A percentile compares a stretch with the other conserved stretches of the same genome.
These are phyloP conservation scores for Penicillium ucsense DNA, from an alignment of 495 filamentous ascomycete species.

Conservation along the genomic window DNA sequence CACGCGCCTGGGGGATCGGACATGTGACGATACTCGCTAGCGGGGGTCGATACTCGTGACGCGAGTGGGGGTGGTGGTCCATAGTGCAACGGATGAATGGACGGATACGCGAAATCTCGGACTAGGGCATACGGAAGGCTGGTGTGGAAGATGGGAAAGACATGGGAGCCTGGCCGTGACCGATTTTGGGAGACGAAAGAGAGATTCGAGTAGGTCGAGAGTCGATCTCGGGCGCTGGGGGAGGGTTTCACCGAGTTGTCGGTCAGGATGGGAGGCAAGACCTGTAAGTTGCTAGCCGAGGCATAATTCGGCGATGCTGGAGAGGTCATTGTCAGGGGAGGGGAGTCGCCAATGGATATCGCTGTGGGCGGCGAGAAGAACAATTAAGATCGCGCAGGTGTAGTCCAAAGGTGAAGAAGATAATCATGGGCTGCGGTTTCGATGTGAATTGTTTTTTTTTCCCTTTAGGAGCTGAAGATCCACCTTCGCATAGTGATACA, in stretches of 20 bases:
- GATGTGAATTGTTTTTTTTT: too few relatives aligned
- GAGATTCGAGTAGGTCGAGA: constrained; percentile 57
- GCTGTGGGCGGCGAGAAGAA: not conserved
- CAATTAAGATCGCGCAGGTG: constrained; percentile 11
- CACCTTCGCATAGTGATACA: constrained; percentile 36
- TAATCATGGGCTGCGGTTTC: constrained; percentile 21
- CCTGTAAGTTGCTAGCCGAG: constrained; percentile 28
- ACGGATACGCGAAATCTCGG: constrained; percentile 90
- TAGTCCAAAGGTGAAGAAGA: constrained; percentile 11
- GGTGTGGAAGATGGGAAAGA: constrained; percentile 77
- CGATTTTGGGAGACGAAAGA: constrained; percentile 44
- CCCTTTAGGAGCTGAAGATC: constrained; percentile 3
- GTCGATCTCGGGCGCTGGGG: constrained; percentile 63
- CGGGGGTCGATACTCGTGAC: constrained; percentile 78
- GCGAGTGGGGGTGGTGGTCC: constrained; percentile 68
- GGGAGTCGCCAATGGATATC: constrained; percentile 4
- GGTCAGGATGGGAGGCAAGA: constrained; percentile 32
- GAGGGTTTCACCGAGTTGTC: constrained; percentile 38
- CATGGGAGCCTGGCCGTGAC: constrained; percentile 66
- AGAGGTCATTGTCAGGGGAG: constrained; percentile 47
- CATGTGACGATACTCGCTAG: constrained; percentile 66
- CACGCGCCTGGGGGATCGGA: constrained; percentile 67
- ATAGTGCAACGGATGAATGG: constrained; percentile 81
- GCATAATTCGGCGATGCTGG: constrained; percentile 37
- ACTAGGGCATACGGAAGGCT: constrained; percentile 83